These are phyloP conservation scores for Calonectria multiphialidica DNA, from an alignment of 2,329 filamentous ascomycete species.

Conservation along the genomic window DNA sequence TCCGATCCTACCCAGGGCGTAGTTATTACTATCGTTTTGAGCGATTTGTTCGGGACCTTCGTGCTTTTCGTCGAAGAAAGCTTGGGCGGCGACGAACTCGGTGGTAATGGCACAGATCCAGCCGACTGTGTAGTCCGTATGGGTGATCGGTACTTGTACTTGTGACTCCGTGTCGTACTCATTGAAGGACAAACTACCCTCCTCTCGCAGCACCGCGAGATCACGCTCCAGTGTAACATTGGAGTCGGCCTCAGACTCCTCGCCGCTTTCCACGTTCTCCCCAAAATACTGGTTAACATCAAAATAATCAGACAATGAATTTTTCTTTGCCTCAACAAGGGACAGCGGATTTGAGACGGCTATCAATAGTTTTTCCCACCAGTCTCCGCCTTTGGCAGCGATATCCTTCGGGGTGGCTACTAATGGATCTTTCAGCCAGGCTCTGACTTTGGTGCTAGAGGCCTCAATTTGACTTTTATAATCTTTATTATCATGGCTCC, in stretches of 20 bases:
- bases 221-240: not conserved
- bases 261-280: not conserved
- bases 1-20: too few species aligned
- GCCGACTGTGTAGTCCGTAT: too few species aligned
- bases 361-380: not conserved
- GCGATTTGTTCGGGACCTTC: too few species aligned
- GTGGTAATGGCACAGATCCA: too few species aligned
- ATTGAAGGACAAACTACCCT: not conserved
- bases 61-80: too few species aligned
- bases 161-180: too few species aligned
- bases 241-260: not conserved
- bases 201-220: not conserved
- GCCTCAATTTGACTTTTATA: not conserved
- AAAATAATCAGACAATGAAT: not conserved
- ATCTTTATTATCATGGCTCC: not conserved
- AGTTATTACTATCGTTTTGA: too few species aligned
- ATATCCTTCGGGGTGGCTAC: not conserved
- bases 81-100: too few species aligned
- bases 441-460: not conserved
- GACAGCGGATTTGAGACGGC: not conserved
- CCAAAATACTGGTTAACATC: not conserved
- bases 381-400: not conserved
- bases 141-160: too few species aligned
- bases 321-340: not conserved
- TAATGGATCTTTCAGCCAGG: not conserved